A percentile compares a stretch with the other conserved stretches of the same genome.
Conservation (phyloP, 2,329 filamentous ascomycete genomes). For the Aspergillus sp. region DNA sequence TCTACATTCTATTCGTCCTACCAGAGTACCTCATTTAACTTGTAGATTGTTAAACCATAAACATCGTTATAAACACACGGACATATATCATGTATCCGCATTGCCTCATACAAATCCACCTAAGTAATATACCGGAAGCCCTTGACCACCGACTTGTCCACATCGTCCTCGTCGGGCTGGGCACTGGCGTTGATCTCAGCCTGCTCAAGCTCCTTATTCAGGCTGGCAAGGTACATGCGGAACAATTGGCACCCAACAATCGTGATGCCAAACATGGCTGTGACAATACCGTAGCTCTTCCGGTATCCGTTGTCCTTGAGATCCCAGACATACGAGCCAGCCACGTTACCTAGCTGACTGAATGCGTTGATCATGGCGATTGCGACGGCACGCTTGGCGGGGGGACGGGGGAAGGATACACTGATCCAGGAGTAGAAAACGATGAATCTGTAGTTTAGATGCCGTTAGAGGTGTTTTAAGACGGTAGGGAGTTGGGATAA, state of each 20-base stretch:
- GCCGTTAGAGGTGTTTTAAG: no score
- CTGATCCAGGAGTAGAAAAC: slow-evolving; percentile 46
- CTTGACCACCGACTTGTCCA: slow-evolving; percentile 49
- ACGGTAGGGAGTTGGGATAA: no score
- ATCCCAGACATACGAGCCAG: no score
- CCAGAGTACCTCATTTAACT: no score
- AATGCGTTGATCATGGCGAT: slow-evolving; percentile 53
- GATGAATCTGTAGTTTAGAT: no score
- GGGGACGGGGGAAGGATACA: slow-evolving; percentile 47
- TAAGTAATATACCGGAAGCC: slow-evolving; percentile 51
- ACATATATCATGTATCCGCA: no score
- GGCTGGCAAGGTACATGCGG: slow-evolving; percentile 36
- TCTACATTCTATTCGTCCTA: no score
- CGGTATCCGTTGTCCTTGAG: slow-evolving; percentile 36
- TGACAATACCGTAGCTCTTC: slow-evolving; percentile 43
- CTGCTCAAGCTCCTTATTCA: slow-evolving; percentile 49
- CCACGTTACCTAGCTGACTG: slow-evolving; percentile 48
- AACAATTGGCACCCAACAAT: slow-evolving; percentile 39
- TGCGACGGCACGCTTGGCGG: slow-evolving; percentile 52
- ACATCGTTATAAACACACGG: no score
- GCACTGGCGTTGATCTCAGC: slow-evolving; percentile 45
- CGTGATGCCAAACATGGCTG: slow-evolving; percentile 34
- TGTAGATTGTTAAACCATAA: no score
- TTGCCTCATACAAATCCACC: not conserved
- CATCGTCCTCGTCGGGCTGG: slow-evolving; percentile 45